Base-by-base conservation (phyloP, 148 eudicot genomes). In the Cornus controversa region DNA sequence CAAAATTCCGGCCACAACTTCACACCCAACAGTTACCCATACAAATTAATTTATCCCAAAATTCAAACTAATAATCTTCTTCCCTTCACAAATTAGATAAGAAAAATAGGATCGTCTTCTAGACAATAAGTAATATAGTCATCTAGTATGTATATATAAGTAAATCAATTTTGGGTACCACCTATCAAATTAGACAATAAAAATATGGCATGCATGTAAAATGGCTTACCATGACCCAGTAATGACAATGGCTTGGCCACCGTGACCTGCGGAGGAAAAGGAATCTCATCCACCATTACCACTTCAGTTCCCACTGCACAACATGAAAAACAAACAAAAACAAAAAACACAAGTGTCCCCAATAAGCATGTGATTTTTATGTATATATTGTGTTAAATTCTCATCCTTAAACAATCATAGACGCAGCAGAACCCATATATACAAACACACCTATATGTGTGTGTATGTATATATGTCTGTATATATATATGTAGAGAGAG, bases 201-300 rank as follows among this genome's bases (percentile, higher is more conserved):
- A 20, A 54, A 54, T 14, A 4, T 54, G 60, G 1, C 64, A 14
- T 60, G n/a, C 5, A 23, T 24, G 11, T 36, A 68, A 34, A 67
- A 45, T 47, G 10, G 20, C 83, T 82, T 84, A 92, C 97, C 97
- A 79, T 89, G 85, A 66, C 89, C 97, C 40, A 89, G 73, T 66
- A 93, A 82, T 64, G 93, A 63, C 1, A 93, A 85, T 2, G 91
- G 82, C 73, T 87, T 88, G 27, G 84, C 82, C 26, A 80, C 36
- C 45, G 80, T 88, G 63, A 87, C 34, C 71, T 87, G 80, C 40
- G 83, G 72, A 75, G 93, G 91, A 83, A 89, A 93, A 24, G 93
- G 86, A 67, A 93, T 82, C 65, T 89, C 97, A 80, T 93, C 94
- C 25, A 93, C 90, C 90, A 86, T 85, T 78, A 89, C 94, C 79